A percentile compares a stretch with the other conserved stretches of the same genome.
These are phyloP conservation scores for Clonostachys rhizophaga DNA, from an alignment of 2,329 filamentous ascomycete species.

Conservation along the genomic window DNA sequence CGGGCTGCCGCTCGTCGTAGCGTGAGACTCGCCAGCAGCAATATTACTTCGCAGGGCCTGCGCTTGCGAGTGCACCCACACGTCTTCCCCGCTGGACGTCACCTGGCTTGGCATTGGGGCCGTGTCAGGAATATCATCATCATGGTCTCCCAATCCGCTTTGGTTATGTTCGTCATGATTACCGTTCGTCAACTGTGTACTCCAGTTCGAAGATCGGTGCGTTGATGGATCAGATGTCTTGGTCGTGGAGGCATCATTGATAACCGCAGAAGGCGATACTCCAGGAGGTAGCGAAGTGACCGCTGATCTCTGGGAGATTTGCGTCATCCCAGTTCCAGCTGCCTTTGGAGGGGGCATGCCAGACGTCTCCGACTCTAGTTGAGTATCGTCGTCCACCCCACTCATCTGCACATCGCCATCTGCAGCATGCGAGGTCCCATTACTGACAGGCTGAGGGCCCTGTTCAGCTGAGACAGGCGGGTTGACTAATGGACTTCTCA, in stretches of 20 bases:
- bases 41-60: slow-evolving; percentile 37
- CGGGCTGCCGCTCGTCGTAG: slow-evolving; percentile 23
- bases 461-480: slow-evolving; percentile 35
- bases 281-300: slow-evolving; percentile 53
- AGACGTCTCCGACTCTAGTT: slow-evolving; percentile 37
- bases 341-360: slow-evolving; percentile 41
- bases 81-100: slow-evolving; percentile 41
- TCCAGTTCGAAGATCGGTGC: slow-evolving; percentile 58
- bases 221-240: slow-evolving; percentile 74
- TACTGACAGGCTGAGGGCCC: slow-evolving; percentile 37
- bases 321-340: slow-evolving; percentile 39
- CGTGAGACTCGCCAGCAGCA: slow-evolving; percentile 5
- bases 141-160: slow-evolving; percentile 18
- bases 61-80: slow-evolving; percentile 55
- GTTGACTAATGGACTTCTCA: slow-evolving; percentile 56
- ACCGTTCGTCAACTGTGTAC: slow-evolving; percentile 71
- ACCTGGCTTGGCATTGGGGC: slow-evolving; percentile 37
- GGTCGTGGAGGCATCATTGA: slow-evolving; percentile 92
- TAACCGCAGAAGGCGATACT: slow-evolving; percentile 51
- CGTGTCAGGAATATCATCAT: slow-evolving; percentile 50
- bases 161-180: slow-evolving; percentile 39
- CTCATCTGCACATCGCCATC: slow-evolving; percentile 59
- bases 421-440: slow-evolving; percentile 48
- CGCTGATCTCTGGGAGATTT: slow-evolving; percentile 60
- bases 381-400: slow-evolving; percentile 42